A percentile compares a stretch with the other conserved stretches of the same genome.
These are phyloP conservation scores for Ormosia semicastrata DNA, from an alignment of 306 rosid genomes.

Conservation along the genomic window DNA sequence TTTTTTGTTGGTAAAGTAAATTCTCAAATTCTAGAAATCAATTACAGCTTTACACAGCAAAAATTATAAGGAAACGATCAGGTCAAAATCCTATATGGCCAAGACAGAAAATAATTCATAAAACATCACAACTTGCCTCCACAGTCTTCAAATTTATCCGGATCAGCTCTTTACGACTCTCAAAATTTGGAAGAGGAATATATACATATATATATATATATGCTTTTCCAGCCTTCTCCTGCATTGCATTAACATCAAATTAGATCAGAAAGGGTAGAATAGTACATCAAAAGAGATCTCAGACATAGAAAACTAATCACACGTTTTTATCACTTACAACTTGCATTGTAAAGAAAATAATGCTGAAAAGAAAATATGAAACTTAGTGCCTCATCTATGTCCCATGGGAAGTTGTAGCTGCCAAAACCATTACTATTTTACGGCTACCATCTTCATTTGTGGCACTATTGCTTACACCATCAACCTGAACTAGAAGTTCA, in stretches of 20 bases:
- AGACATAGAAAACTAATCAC: background rate
- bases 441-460: conserved; percentile 92
- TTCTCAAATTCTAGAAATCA: background rate
- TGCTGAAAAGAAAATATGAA: conserved; percentile 26
- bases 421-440: conserved; percentile 95
- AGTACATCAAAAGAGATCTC: background rate
- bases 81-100: background rate
- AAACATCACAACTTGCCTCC: conserved; percentile 56
- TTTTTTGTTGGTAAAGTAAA: background rate
- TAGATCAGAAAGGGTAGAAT: conserved; percentile 24
- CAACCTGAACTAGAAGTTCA: conserved; percentile 98
- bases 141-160: conserved; percentile 91
- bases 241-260: conserved; percentile 41
- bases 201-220: conserved; percentile 37
- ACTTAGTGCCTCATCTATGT: conserved; percentile 97
- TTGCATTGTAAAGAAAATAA: background rate
- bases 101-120: background rate
- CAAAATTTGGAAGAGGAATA: conserved; percentile 96
- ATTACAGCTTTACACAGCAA: background rate
- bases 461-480: conserved; percentile 84
- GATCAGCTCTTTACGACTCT: conserved; percentile 91
- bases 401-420: conserved; percentile 99
- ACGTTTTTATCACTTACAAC: background rate
- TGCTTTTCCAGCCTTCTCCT: conserved; percentile 99
- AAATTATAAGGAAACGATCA: background rate